phyloP scores from a whole-genome alignment of 2,329 filamentous ascomycete genomes.

The Acrodontium crateriforme region DNA sequence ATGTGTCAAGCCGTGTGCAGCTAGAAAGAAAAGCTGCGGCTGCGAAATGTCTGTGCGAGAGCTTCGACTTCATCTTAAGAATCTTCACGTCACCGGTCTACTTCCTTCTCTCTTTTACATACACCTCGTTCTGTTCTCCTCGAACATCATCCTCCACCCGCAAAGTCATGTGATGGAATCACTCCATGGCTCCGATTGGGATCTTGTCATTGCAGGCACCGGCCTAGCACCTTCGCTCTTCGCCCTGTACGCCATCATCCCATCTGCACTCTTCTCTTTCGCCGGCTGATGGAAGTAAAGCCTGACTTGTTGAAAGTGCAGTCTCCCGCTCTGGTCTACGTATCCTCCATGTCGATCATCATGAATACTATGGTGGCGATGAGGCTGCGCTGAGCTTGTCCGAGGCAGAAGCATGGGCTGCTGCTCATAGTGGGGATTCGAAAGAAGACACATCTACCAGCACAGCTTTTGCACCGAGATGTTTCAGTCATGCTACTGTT shows the following conservation, averaged over 20 bases:
- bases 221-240: conserved; percentile 40
- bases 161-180: too few species aligned
- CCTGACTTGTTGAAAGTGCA: conserved; percentile 47
- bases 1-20: too few species aligned
- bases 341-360: conserved; percentile 76
- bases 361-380: conserved; percentile 74
- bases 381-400: conserved; percentile 77
- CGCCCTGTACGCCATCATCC: conserved; percentile 36
- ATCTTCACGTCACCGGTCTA: too few species aligned
- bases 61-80: too few species aligned
- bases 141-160: too few species aligned
- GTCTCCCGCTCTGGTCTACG: conserved; percentile 86
- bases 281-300: conserved; percentile 1
- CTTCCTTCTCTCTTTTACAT: too few species aligned
- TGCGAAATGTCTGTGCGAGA: too few species aligned
- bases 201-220: conserved; percentile 40
- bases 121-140: too few species aligned
- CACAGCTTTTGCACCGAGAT: too few species aligned
- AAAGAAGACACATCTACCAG: conserved; percentile 1
- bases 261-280: too few species aligned
- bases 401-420: conserved; percentile 65
- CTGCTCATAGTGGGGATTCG: conserved; percentile 18
- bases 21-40: too few species aligned
- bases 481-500: conserved; percentile 23
- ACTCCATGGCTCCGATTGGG: conserved; percentile 37